These are phyloP conservation scores for Entomortierella parvispora DNA, from an alignment of 192 early-diverging fungal species.

Conservation along the genomic window DNA sequence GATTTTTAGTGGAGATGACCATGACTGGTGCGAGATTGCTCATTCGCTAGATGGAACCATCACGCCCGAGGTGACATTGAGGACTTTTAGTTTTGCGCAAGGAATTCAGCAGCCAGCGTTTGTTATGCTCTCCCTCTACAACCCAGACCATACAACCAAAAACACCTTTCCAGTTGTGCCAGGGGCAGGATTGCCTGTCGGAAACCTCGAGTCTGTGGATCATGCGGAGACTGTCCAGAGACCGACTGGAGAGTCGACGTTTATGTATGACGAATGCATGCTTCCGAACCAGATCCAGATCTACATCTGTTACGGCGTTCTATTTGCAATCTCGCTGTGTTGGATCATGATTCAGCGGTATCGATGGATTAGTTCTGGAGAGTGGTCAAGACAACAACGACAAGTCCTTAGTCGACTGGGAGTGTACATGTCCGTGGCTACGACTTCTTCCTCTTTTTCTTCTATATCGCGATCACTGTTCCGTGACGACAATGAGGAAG, in stretches of 20 bases:
- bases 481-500: no score
- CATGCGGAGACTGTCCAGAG: background rate
- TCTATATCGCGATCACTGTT: no score
- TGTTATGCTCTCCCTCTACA: constrained; percentile 46
- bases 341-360: constrained; percentile 33
- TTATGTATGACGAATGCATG: constrained; percentile 65
- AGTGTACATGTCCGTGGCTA: no score
- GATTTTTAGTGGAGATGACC: constrained; percentile 93
- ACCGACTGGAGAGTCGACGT: constrained; percentile 31
- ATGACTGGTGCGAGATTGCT: constrained; percentile 84
- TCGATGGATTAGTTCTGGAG: no score
- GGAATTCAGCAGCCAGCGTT: constrained; percentile 69
- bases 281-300: constrained; percentile 76
- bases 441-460: no score
- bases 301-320: constrained; percentile 41
- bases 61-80: constrained; percentile 59
- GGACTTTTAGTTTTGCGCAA: constrained; percentile 76
- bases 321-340: constrained; percentile 24
- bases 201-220: constrained; percentile 28
- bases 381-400: no score
- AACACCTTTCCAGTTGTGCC: constrained; percentile 4
- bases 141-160: constrained; percentile 10
- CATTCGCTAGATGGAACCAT: constrained; percentile 44
- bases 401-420: no score
- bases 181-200: constrained; percentile 66